Percentiles rank a stretch among this genome's conserved stretches.
phyloP scores from a whole-genome alignment of 2,329 filamentous ascomycete species.

The Talaromyces sp. region DNA sequence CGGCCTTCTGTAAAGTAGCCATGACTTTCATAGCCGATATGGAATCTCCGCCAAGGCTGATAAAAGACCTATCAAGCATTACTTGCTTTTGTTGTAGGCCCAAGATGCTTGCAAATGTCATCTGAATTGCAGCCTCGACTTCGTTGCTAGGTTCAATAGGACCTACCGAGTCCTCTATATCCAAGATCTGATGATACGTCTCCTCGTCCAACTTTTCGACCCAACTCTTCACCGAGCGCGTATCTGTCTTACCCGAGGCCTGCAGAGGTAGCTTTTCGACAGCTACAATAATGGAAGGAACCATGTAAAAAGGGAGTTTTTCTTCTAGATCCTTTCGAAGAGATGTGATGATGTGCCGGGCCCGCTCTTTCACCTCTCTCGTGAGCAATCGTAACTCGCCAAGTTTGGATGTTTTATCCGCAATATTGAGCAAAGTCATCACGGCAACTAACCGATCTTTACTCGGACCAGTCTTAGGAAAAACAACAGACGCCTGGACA shows the following conservation, averaged over 20 bases:
- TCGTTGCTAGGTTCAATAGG: neutral
- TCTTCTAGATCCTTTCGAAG: neutral
- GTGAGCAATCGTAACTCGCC: neutral
- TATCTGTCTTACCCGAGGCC: neutral
- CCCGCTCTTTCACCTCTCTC: neutral
- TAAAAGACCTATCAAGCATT: neutral
- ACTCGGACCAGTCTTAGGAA: neutral
- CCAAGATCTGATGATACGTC: neutral
- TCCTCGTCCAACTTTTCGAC: neutral
- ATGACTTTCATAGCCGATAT: conserved; percentile 2
- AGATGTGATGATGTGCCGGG: neutral
- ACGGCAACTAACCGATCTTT: neutral
- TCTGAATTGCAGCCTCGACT: neutral
- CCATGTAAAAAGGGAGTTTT: conserved; percentile 1
- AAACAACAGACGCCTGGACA: neutral
- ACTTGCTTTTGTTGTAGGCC: neutral
- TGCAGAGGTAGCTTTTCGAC: neutral
- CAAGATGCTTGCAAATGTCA: neutral
- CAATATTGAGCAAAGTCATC: neutral
- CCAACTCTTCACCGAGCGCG: neutral
- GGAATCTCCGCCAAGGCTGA: conserved; percentile 3
- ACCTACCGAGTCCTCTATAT: neutral
- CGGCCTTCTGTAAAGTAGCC: neutral
- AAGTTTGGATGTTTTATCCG: neutral
- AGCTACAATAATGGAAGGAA: neutral